These are phyloP conservation scores for barley (Hordeum vulgare) DNA, from an alignment of 176 grass and related monocot genomes.

Conservation along the genomic window DNA sequence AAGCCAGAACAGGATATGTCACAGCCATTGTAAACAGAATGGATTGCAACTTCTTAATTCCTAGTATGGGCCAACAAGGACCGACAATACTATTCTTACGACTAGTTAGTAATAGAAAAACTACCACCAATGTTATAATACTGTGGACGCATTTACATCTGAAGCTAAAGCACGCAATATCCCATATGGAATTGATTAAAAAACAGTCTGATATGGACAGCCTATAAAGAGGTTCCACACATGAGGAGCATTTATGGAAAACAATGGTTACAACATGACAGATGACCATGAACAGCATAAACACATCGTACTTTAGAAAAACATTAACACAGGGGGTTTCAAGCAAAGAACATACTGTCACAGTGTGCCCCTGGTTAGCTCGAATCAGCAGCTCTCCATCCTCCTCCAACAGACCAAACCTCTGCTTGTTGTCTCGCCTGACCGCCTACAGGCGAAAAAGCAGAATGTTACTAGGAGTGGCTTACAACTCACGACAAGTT, in stretches of 20 bases:
- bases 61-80: background rate
- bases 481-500: background rate
- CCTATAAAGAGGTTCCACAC: background rate
- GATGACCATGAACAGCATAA: background rate
- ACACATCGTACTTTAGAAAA: background rate
- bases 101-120: background rate
- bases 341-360: conserved; percentile 40
- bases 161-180: background rate
- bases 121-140: background rate
- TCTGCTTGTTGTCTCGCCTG: conserved; percentile 73
- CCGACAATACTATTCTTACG: background rate
- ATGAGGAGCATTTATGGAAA: background rate
- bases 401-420: conserved; percentile 85
- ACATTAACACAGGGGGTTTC: background rate
- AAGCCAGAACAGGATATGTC: background rate
- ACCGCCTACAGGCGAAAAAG: conserved; percentile 44
- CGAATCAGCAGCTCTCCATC: conserved; percentile 68
- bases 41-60: background rate
- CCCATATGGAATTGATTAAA: too few relatives aligned
- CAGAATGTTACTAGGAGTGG: background rate
- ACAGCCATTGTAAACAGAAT: background rate
- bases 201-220: background rate
- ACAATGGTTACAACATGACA: background rate
- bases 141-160: background rate
- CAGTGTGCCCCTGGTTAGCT: conserved; percentile 81